phyloP scores from a whole-genome alignment of 768 basidiomycete species.

The Favolaschia claudopus region DNA sequence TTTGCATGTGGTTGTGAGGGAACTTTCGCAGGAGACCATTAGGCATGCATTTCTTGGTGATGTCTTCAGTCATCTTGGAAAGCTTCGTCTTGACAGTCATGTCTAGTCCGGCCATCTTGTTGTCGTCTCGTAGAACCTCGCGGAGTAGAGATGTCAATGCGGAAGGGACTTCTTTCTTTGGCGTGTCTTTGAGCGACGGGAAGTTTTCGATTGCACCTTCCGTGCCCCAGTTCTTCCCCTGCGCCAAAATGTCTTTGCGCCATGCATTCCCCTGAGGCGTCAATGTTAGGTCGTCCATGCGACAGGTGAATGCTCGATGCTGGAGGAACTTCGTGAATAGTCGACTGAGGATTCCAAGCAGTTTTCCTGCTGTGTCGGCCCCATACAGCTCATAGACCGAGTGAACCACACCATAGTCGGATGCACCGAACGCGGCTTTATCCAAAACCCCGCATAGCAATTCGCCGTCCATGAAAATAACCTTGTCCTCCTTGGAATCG shows the following conservation, averaged over 20 bases:
- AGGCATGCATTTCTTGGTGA: slow-evolving; percentile 89
- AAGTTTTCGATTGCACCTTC: slow-evolving; percentile 92
- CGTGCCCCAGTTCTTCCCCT: slow-evolving; percentile 78
- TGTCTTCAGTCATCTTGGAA: slow-evolving; percentile 86
- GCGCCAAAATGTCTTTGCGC: slow-evolving; percentile 71
- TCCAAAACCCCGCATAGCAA: slow-evolving; percentile 93
- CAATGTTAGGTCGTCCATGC: slow-evolving; percentile 96
- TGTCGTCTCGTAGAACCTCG: slow-evolving; percentile 93
- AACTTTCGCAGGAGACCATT: slow-evolving; percentile 89
- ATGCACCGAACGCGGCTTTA: slow-evolving; percentile 96
- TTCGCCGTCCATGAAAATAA: slow-evolving; percentile 92
- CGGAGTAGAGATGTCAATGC: slow-evolving; percentile 77
- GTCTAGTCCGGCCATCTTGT: slow-evolving; percentile 97
- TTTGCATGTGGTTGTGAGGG: slow-evolving; percentile 99
- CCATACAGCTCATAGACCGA: slow-evolving; percentile 97
- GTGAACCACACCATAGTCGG: slow-evolving; percentile 95
- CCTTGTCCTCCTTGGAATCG: slow-evolving; percentile 83
- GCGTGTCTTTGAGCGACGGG: slow-evolving; percentile 68
- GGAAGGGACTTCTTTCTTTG: slow-evolving; percentile 60
- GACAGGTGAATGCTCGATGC: slow-evolving; percentile 95
- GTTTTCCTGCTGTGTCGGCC: slow-evolving; percentile 84
- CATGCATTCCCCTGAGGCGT: slow-evolving; percentile 81
- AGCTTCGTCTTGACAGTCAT: slow-evolving; percentile 88
- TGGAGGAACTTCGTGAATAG: slow-evolving; percentile 97
- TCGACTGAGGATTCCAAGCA: slow-evolving; percentile 92